phyloP scores from a whole-genome alignment of 2,329 filamentous ascomycete species.

The Botrytis tulipae region DNA sequence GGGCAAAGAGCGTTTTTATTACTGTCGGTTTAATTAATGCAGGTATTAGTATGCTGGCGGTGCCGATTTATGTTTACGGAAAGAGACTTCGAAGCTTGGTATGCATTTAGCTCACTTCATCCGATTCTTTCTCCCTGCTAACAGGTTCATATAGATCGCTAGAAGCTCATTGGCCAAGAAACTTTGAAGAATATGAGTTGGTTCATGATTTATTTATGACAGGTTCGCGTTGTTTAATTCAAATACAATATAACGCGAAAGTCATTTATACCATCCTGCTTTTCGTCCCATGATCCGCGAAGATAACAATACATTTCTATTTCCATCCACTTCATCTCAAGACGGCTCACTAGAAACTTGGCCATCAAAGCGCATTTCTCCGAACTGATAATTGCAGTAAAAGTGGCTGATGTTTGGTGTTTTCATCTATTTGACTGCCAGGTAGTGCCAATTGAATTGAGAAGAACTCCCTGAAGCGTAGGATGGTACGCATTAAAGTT shows the following conservation, averaged over 20 bases:
- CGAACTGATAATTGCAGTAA: neutral
- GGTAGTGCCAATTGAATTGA: neutral
- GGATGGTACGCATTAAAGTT: neutral
- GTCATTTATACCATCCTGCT: neutral
- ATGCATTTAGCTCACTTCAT: neutral
- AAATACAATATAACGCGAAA: neutral
- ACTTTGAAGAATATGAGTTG: neutral
- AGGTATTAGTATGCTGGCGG: neutral
- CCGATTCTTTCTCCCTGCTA: neutral
- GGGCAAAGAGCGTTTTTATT: neutral
- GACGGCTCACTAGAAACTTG: neutral
- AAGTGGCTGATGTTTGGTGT: neutral
- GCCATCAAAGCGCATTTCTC: neutral
- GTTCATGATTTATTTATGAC: neutral
- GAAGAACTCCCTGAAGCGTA: neutral
- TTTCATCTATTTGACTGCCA: neutral
- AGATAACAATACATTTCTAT: no score
- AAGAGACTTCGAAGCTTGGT: neutral
- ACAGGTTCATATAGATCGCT: neutral
- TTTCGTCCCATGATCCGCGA: neutral
- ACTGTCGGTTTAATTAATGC: neutral
- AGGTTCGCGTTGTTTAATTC: neutral
- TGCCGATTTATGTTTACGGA: neutral
- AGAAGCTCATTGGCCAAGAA: neutral
- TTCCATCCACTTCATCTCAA: no score